Conservation (phyloP, 768 basidiomycete genomes). For the Serendipita sp. region DNA sequence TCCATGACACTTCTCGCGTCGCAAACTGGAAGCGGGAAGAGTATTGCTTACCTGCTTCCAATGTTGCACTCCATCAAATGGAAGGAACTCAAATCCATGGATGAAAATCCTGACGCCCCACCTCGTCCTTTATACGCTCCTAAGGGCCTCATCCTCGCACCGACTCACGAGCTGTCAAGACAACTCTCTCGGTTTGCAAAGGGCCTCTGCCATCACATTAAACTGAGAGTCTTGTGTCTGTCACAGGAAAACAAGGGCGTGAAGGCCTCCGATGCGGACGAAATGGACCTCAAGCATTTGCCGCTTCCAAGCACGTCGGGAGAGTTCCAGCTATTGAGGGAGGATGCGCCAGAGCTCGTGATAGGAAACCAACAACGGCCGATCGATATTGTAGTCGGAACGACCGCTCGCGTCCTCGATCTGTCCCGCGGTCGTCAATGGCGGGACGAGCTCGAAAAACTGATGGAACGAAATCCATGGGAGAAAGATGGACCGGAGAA, state of each 20-base stretch:
- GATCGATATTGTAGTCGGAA: constrained; percentile 32
- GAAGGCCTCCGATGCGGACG: not conserved
- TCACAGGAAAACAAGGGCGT: constrained; percentile 38
- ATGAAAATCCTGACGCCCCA: not conserved
- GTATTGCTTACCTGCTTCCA: constrained; percentile 77
- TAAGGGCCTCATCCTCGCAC: constrained; percentile 63
- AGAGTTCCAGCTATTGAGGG: not conserved
- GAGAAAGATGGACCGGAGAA: constrained; percentile 21
- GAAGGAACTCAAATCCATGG: constrained; percentile 29
- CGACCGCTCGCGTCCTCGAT: constrained; percentile 47
- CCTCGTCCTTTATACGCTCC: constrained; percentile 21
- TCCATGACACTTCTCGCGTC: constrained; percentile 45
- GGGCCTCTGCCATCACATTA: constrained; percentile 51
- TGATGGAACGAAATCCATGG: constrained; percentile 14
- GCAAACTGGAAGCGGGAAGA: constrained; percentile 87
- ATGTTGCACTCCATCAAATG: constrained; percentile 63
- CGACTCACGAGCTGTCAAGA: constrained; percentile 78
- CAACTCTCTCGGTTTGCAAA: constrained; percentile 68
- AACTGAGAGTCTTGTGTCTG: constrained; percentile 59
- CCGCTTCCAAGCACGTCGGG: not conserved
- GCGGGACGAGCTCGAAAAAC: constrained; percentile 17
- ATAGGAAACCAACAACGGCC: not conserved
- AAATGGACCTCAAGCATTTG: not conserved
- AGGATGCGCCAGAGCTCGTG: not conserved
- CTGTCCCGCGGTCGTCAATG: constrained; percentile 25